Percentiles rank a stretch among this genome's conserved stretches.
phyloP scores from a whole-genome alignment of 2,329 filamentous ascomycete genomes.

The Pseudocercospora pini-densiflorae region DNA sequence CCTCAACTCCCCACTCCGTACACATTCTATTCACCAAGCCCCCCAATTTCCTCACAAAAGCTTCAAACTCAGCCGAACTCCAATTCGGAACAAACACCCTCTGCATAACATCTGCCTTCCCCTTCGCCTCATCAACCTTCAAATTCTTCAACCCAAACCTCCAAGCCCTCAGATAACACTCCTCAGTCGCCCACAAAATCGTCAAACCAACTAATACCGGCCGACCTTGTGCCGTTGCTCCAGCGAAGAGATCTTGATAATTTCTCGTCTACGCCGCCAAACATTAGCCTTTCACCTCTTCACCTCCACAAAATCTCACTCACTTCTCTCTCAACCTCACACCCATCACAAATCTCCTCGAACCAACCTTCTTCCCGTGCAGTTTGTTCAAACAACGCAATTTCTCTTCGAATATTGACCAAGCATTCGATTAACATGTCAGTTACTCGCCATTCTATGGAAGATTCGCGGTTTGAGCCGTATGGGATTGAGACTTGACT shows the following conservation, averaged over 20 bases:
- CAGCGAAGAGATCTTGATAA: conserved; percentile 64
- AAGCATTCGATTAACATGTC: conserved; percentile 67
- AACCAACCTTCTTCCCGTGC: conserved; percentile 53
- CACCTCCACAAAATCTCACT: conserved; percentile 20
- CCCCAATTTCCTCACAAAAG: conserved; percentile 53
- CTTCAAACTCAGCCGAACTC: conserved; percentile 53
- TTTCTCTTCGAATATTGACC: conserved; percentile 68
- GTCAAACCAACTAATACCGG: conserved; percentile 69
- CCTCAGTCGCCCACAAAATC: conserved; percentile 76
- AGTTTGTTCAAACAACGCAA: conserved; percentile 68
- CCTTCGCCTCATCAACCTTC: conserved; percentile 20
- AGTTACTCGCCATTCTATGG: conserved; percentile 62
- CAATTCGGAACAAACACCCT: conserved; percentile 57
- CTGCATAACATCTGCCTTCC: conserved; percentile 52
- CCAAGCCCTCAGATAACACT: conserved; percentile 56
- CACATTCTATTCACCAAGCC: conserved; percentile 51
- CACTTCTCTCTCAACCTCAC: conserved; percentile 24
- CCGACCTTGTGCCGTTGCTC: conserved; percentile 54
- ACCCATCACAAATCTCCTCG: conserved; percentile 49
- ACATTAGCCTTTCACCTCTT: not conserved
- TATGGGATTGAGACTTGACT: conserved; percentile 61
- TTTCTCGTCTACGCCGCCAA: conserved; percentile 39
- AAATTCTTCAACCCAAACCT: conserved; percentile 45
- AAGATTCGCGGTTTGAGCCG: conserved; percentile 42
- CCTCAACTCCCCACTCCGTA: conserved; percentile 44